Evolutionary conservation across 257 asterid genomes (phyloP), one percentile per base, ranked within the genome.

Genomic region (Oldenlandia corymbosa): DNA sequence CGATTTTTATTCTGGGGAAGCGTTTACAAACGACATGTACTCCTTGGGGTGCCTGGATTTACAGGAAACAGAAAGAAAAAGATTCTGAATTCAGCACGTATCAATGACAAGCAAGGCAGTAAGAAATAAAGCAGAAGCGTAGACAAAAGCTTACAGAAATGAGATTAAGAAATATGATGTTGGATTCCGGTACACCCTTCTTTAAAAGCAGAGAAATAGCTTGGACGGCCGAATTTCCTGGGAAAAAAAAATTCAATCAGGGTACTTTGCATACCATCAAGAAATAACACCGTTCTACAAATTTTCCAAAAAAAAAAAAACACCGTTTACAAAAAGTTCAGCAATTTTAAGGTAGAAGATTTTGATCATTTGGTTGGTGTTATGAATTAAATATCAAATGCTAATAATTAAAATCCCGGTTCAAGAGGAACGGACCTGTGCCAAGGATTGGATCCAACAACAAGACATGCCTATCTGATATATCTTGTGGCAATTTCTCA

Each of bases 211-310:
- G 84, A 24, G 87, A 81, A 69, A 93, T 93, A 24, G 99, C 99
- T 76, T 85, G 83, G 62, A 93, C 95, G 1, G 99, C 99, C 45
- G 99, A 93, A 69, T 93, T 93, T 57, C 99, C 99, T 93, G 83
- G n/a, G 66, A 39, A 72, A 26, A 27, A n/a, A n/a, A 70, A 60
- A 61, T 43, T 31, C 16, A 8, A 60, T 50, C 42, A 66, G 48
- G 46, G 58, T 8, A 39, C 27, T 20, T n/a, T n/a, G n/a, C n/a
- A n/a, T n/a, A n/a, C n/a, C n/a, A n/a, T n/a, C n/a, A n/a, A n/a
- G n/a, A n/a, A n/a, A n/a, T n/a, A n/a, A n/a, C n/a, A n/a, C n/a
- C n/a, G n/a, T n/a, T n/a, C n/a, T n/a, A n/a, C n/a, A n/a, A n/a
- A n/a, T n/a, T n/a, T n/a, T n/a, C n/a, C n/a, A n/a, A n/a, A n/a